These are phyloP conservation scores for Penicillium arizonense DNA, from an alignment of 495 filamentous ascomycete species.

Conservation along the genomic window DNA sequence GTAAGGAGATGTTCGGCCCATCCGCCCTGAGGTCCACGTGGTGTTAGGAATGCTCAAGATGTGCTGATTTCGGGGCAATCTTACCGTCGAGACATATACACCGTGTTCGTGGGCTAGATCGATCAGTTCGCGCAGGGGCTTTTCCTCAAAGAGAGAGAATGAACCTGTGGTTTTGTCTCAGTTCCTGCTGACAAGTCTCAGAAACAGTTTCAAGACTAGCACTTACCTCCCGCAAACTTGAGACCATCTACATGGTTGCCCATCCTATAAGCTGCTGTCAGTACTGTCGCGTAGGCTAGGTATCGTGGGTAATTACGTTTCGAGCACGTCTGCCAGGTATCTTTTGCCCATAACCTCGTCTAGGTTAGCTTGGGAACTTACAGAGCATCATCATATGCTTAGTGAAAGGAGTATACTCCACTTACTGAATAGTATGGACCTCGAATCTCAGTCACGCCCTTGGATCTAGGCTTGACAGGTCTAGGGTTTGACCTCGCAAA, in stretches of 20 bases:
- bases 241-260: slow-evolving; percentile 55
- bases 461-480: slow-evolving; percentile 48
- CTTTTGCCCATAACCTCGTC: slow-evolving; percentile 49
- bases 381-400: not conserved
- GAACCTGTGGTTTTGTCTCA: slow-evolving; percentile 32
- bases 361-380: not conserved
- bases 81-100: slow-evolving; percentile 55
- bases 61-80: not conserved
- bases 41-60: not conserved
- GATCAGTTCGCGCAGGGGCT: slow-evolving; percentile 46
- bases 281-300: not conserved
- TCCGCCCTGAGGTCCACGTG: slow-evolving; percentile 35
- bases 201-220: not conserved
- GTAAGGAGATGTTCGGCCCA: slow-evolving; percentile 57
- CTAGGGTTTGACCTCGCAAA: slow-evolving; percentile 53
- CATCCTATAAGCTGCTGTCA: slow-evolving; percentile 33
- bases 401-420: not conserved
- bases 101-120: slow-evolving; percentile 52
- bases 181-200: not conserved
- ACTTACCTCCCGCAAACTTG: slow-evolving; percentile 55
- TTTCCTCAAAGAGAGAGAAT: slow-evolving; percentile 52
- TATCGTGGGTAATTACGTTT: slow-evolving; percentile 35
- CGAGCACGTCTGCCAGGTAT: slow-evolving; percentile 51
- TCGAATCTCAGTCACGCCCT: slow-evolving; percentile 54
- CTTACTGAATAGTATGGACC: slow-evolving; percentile 55